Base-by-base conservation (phyloP, 345 rosid species). In the Iberis pinnata region DNA sequence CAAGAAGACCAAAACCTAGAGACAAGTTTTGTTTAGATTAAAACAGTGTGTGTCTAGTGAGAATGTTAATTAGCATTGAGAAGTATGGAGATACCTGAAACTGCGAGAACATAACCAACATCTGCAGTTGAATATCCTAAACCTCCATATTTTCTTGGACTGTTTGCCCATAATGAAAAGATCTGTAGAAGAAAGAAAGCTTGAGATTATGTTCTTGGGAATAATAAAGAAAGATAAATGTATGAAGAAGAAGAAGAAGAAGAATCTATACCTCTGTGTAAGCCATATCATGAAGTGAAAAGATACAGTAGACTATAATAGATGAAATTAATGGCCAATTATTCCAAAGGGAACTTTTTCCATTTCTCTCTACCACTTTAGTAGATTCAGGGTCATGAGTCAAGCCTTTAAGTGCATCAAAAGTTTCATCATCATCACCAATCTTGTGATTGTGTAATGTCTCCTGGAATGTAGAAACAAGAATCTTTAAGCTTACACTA, bases 291-390 rank as follows among this genome's bases (percentile, higher is more conserved):
- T 83, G 90, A 41, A 92, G 93, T 9, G 97, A 80, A 72, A 88
- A 85, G 67, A 85, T 50, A 19, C 90, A 88, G 46, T 92, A 88
- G 37, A 85, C 95, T 6, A 88, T 67, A 39, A 88, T 80, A 22
- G 98, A 80, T 41, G 98, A 92, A 71, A 92, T 70, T 8, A 88
- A 65, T 58, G 98, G 97, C 97, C 95, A 92, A 67, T 88, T 92
- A 67, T 35, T 75, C 25, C 77, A 9, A 12, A 92, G 85, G 25
- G 79, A 56, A 43, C 39, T 65, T 52, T 54, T 68, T 39, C 49
- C 70, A 14, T 20, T 24, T 63, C 52, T 57, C n/a, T n/a, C n/a
- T n/a, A n/a, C n/a, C n/a, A n/a, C n/a, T n/a, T n/a, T n/a, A n/a
- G n/a, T n/a, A n/a, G n/a, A n/a, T n/a, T n/a, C n/a, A n/a, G n/a